Percentiles rank a stretch among this genome's conserved stretches.
These are phyloP conservation scores for Magnaporthiopsis rhizophila DNA, from an alignment of 2,329 filamentous ascomycete genomes.

Conservation along the genomic window DNA sequence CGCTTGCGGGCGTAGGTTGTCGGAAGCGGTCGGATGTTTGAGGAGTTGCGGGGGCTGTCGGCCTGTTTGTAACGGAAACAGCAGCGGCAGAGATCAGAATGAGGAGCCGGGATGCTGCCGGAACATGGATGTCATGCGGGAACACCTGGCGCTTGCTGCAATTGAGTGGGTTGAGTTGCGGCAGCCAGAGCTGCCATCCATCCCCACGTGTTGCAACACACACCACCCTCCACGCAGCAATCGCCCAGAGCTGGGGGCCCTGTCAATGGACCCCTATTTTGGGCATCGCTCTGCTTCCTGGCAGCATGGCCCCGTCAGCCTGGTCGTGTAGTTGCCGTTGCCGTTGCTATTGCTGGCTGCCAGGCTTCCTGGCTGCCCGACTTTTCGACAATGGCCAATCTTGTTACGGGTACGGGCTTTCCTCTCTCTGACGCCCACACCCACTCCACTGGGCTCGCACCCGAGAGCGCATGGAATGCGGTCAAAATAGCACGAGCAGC, in stretches of 20 bases:
- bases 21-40: neutral
- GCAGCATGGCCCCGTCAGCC: neutral
- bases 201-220: neutral
- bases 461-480: conserved; percentile 27
- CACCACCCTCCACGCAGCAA: neutral
- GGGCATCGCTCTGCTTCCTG: neutral
- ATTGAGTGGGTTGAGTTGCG: neutral
- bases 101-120: neutral
- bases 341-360: neutral
- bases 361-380: no score
- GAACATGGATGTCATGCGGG: neutral
- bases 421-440: neutral
- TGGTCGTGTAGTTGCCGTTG: neutral
- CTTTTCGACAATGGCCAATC: neutral
- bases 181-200: neutral
- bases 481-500: conserved; percentile 29
- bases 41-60: neutral
- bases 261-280: neutral
- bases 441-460: neutral
- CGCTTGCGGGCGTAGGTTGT: neutral
- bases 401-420: no score
- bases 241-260: neutral
- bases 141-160: neutral
- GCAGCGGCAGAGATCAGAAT: neutral
- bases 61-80: neutral